A percentile compares a stretch with the other conserved stretches of the same genome.
Evolutionary conservation across 2,329 filamentous ascomycete species (phyloP).

Genomic region (Fusarium decemcellulare): DNA sequence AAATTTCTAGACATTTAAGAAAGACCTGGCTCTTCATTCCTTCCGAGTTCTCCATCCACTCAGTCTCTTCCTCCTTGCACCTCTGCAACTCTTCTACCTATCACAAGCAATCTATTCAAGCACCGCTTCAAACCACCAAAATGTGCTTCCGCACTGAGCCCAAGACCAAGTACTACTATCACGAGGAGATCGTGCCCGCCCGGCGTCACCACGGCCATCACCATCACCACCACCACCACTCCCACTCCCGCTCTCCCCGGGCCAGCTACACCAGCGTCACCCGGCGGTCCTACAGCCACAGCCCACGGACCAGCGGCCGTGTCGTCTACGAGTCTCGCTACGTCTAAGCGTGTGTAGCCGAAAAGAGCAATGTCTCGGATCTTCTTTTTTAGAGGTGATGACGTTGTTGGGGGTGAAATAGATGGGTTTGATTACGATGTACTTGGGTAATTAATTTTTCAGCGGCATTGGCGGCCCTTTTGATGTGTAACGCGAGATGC

Average conservation of each 20-base stretch:
- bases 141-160: slow-evolving; percentile 67
- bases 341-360: slow-evolving; percentile 7
- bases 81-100: slow-evolving; percentile 16
- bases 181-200: slow-evolving; percentile 66
- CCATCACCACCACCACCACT: slow-evolving; percentile 53
- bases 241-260: slow-evolving; percentile 54
- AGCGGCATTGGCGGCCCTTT: slow-evolving; percentile 36
- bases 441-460: slow-evolving; percentile 25
- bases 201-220: slow-evolving; percentile 55
- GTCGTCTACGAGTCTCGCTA: slow-evolving; percentile 39
- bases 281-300: slow-evolving; percentile 54
- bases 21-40: too few relatives aligned
- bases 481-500: slow-evolving; percentile 20
- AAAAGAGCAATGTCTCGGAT: background rate
- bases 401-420: slow-evolving; percentile 22
- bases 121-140: slow-evolving; percentile 39
- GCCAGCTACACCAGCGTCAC: slow-evolving; percentile 60
- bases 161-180: slow-evolving; percentile 67
- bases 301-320: slow-evolving; percentile 60
- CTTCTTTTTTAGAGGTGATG: slow-evolving; percentile 17
- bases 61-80: background rate
- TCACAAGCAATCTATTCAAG: background rate
- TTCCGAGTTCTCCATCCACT: background rate
- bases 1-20: background rate
- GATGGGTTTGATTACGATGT: slow-evolving; percentile 1